phyloP scores from a whole-genome alignment of 768 basidiomycete genomes.

The Boletales sp. region DNA sequence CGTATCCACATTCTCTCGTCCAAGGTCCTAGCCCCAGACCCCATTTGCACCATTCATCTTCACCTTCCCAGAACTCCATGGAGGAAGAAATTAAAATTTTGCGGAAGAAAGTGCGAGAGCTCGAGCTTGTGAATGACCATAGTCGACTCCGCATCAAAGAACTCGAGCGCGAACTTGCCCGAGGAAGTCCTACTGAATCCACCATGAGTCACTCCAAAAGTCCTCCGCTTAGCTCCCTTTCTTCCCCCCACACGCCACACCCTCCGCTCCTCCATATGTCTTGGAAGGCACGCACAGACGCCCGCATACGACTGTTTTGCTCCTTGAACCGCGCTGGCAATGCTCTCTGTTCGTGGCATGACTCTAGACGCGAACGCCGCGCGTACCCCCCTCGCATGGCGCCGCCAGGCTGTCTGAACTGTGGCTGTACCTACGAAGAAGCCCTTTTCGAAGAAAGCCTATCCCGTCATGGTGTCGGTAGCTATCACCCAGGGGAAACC shows the following conservation, averaged over 20 bases:
- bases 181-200: slow-evolving; percentile 24
- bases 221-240: slow-evolving; percentile 12
- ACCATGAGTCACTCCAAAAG: slow-evolving; percentile 17
- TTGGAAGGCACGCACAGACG: slow-evolving; percentile 73
- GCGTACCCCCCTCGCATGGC: slow-evolving; percentile 77
- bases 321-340: slow-evolving; percentile 85
- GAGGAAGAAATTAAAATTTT: slow-evolving; percentile 56
- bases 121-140: slow-evolving; percentile 58
- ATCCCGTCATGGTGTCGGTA: slow-evolving; percentile 72
- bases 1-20: slow-evolving; percentile 14
- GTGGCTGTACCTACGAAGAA: slow-evolving; percentile 81
- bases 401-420: slow-evolving; percentile 75
- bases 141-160: slow-evolving; percentile 45
- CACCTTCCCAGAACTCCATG: slow-evolving; percentile 21
- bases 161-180: slow-evolving; percentile 45
- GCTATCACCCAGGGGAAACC: slow-evolving; percentile 78
- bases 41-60: slow-evolving; percentile 16
- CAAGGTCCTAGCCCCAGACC: slow-evolving; percentile 17
- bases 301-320: slow-evolving; percentile 68
- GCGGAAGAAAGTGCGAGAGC: slow-evolving; percentile 55
- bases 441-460: slow-evolving; percentile 86
- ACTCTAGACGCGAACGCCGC: slow-evolving; percentile 80
- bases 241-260: slow-evolving; percentile 29
- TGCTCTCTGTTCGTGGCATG: slow-evolving; percentile 87
- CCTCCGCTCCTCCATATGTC: slow-evolving; percentile 46